Conservation (phyloP, 768 basidiomycete species). For the Lentinula edodes region DNA sequence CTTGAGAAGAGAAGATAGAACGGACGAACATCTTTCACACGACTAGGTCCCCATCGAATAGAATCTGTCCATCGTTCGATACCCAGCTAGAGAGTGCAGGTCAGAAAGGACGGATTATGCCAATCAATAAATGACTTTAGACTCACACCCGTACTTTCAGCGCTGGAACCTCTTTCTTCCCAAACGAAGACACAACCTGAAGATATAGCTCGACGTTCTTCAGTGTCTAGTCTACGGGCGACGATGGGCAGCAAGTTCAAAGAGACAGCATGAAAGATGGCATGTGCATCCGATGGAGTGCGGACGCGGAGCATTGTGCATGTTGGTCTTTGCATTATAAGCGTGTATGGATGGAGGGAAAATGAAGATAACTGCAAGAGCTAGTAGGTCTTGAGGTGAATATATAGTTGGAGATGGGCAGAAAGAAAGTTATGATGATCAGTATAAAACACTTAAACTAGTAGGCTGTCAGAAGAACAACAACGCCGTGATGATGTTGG, state of each 20-base stretch:
- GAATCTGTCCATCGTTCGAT: conserved; percentile 84
- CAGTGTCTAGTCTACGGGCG: conserved; percentile 65
- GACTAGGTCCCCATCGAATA: conserved; percentile 73
- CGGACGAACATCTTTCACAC: conserved; percentile 63
- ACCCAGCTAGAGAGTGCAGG: conserved; percentile 41
- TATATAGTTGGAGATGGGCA: neutral
- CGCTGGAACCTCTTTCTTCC: conserved; percentile 69
- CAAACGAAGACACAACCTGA: conserved; percentile 78
- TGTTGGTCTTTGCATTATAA: conserved; percentile 57
- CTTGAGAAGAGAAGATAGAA: conserved; percentile 10
- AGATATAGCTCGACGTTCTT: conserved; percentile 64
- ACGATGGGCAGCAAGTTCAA: conserved; percentile 58
- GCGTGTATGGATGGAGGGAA: conserved; percentile 8
- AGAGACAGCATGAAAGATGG: conserved; percentile 70
- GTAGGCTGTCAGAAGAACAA: conserved; percentile 3
- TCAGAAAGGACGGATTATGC: conserved; percentile 4
- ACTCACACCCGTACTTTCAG: conserved; percentile 62
- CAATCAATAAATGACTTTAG: conserved; percentile 7
- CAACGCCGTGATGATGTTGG: conserved; percentile 1
- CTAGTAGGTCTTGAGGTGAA: neutral
- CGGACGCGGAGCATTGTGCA: conserved; percentile 59
- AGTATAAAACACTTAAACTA: conserved; percentile 4
- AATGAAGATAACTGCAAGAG: conserved; percentile 44
- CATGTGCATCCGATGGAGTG: conserved; percentile 60
- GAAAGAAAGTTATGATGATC: conserved; percentile 7